Evolutionary conservation across 2,329 filamentous ascomycete genomes (phyloP).

Genomic region (Pseudogymnoascus sp.): DNA sequence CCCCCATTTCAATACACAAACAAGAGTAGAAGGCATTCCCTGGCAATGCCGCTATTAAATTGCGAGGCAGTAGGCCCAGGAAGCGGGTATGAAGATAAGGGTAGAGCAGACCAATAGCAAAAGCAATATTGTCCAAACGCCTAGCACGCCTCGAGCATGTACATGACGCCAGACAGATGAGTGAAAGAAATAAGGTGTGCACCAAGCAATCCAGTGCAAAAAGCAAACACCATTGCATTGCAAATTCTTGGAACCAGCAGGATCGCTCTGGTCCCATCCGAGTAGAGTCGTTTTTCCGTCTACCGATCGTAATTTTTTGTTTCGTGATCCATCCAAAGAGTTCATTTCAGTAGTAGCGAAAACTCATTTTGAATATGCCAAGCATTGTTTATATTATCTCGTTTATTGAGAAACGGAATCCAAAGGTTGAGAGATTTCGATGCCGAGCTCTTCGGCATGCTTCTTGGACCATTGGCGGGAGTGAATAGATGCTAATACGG

Average conservation of each 20-base stretch:
- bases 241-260: constrained; percentile 5
- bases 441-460: constrained; percentile 50
- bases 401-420: constrained; percentile 23
- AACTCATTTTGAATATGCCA: constrained; percentile 10
- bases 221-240: constrained; percentile 10
- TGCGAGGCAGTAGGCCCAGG: constrained; percentile 7
- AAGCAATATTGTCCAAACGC: constrained; percentile 9
- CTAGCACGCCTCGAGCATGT: constrained; percentile 9
- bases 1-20: constrained; percentile 9
- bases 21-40: constrained; percentile 8
- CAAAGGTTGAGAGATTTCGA: constrained; percentile 32
- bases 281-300: constrained; percentile 9
- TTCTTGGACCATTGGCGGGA: constrained; percentile 91
- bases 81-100: constrained; percentile 10
- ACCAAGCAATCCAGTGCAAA: neutral
- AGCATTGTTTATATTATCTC: constrained; percentile 10
- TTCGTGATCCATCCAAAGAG: constrained; percentile 11
- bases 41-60: constrained; percentile 9
- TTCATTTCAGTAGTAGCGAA: constrained; percentile 10
- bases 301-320: constrained; percentile 11
- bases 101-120: constrained; percentile 10
- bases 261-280: neutral
- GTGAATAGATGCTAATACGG: constrained; percentile 67
- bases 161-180: constrained; percentile 9
- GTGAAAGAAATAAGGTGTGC: constrained; percentile 2